These are phyloP conservation scores for Sorghum bicolor DNA, from an alignment of 176 grass and related monocot genomes.

Conservation along the genomic window Sorghum_bicolor_NCBIv3 NC_012878.2:49633001-49633500, in stretches of 20 bases:
- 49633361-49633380: not conserved
- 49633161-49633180: conserved; percentile 73
- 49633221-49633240: conserved; percentile 91
- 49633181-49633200: conserved; percentile 72
- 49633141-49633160: conserved; percentile 82
- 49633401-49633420: conserved; percentile 32
- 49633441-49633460: conserved; percentile 95
- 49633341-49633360: conserved; percentile 7
- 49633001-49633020: conserved; percentile 11
- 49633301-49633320: conserved; percentile 74
- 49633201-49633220: conserved; percentile 83
- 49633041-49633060: not conserved
- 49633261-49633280: conserved; percentile 72
- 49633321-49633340: conserved; percentile 1
- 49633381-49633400: not conserved
- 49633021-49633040: conserved; percentile 2
- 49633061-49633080: conserved; percentile 37
- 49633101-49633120: conserved; percentile 54
- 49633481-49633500: conserved; percentile 2
- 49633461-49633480: conserved; percentile 76
- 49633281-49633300: conserved; percentile 84
- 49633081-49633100: conserved; percentile 32
- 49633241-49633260: conserved; percentile 65
- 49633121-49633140: conserved; percentile 71
- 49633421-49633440: conserved; percentile 83